phyloP scores from a whole-genome alignment of 78 protist species.

The Ministeria vibrans region DNA sequence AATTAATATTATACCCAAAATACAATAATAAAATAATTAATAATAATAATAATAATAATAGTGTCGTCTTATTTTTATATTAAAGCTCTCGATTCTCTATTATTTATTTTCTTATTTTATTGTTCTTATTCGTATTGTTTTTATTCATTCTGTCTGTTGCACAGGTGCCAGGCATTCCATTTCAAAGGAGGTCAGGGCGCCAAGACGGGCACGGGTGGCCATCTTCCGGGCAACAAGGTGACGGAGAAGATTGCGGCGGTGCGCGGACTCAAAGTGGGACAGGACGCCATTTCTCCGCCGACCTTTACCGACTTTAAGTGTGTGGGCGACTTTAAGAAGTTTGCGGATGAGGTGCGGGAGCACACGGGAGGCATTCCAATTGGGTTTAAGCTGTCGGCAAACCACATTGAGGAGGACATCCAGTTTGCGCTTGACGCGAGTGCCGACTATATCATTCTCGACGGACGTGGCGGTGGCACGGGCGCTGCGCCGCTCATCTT shows the following conservation, averaged over 20 bases:
- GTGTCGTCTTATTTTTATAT: too few relatives aligned
- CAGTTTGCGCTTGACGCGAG: neutral
- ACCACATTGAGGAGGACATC: slow-evolving; percentile 15
- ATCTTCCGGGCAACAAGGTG: slow-evolving; percentile 11
- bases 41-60: too few relatives aligned
- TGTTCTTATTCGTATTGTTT: too few relatives aligned
- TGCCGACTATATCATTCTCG: slow-evolving; percentile 17
- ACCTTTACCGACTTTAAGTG: neutral
- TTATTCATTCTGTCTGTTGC: too few relatives aligned
- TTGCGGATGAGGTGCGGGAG: slow-evolving; percentile 1
- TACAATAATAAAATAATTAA: too few relatives aligned
- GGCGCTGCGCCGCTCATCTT: slow-evolving; percentile 16
- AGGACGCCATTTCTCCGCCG: neutral
- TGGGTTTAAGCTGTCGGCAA: slow-evolving; percentile 1
- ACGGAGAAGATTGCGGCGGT: slow-evolving; percentile 2
- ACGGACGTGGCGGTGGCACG: slow-evolving; percentile 21
- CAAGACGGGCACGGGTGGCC: slow-evolving; percentile 21
- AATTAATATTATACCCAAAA: too few relatives aligned
- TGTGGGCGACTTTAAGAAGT: slow-evolving; percentile 2
- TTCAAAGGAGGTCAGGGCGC: slow-evolving; percentile 19
- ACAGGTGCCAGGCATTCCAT: slow-evolving; percentile 11
- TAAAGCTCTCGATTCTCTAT: too few relatives aligned
- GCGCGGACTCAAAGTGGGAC: slow-evolving; percentile 2
- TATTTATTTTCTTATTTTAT: too few relatives aligned
- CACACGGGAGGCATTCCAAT: slow-evolving; percentile 3